Evolutionary conservation across 805 yeast species (phyloP).

Genomic region (Torulaspora maleeae): DNA sequence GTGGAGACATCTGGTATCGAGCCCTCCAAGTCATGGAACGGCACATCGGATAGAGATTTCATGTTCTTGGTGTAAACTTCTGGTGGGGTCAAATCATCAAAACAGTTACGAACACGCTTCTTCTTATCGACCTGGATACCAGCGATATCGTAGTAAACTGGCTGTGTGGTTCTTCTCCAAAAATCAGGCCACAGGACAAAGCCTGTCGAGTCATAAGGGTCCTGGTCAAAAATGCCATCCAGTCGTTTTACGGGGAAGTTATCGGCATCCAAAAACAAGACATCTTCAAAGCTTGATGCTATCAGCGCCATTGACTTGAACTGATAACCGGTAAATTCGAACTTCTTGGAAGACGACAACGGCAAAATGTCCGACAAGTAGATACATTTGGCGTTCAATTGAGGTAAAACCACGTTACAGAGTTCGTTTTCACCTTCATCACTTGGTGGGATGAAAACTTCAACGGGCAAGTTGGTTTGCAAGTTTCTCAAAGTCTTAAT

Average conservation of each 20-base stretch:
- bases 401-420: slow-evolving; percentile 58
- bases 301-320: slow-evolving; percentile 66
- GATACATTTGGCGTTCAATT: slow-evolving; percentile 54
- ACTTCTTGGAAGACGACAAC: slow-evolving; percentile 39
- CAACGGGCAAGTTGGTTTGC: slow-evolving; percentile 65
- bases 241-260: slow-evolving; percentile 66
- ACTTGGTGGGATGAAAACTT: slow-evolving; percentile 63
- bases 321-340: slow-evolving; percentile 56
- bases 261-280: slow-evolving; percentile 71
- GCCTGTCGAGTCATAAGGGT: slow-evolving; percentile 52
- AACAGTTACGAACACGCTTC: slow-evolving; percentile 38
- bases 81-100: slow-evolving; percentile 37
- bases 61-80: slow-evolving; percentile 25
- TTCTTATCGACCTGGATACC: slow-evolving; percentile 46
- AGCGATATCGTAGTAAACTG: slow-evolving; percentile 66
- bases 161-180: slow-evolving; percentile 82
- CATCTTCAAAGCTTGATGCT: slow-evolving; percentile 70
- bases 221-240: slow-evolving; percentile 52
- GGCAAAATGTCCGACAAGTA: slow-evolving; percentile 55
- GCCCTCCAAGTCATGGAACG: slow-evolving; percentile 57
- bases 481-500: slow-evolving; percentile 55
- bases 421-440: slow-evolving; percentile 55
- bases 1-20: slow-evolving; percentile 66
- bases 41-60: slow-evolving; percentile 34
- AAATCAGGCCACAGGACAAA: slow-evolving; percentile 79